A percentile compares a stretch with the other conserved stretches of the same genome.
These are phyloP conservation scores for Phialophora macrospora DNA, from an alignment of 2,329 filamentous ascomycete species.

Conservation along the genomic window DNA sequence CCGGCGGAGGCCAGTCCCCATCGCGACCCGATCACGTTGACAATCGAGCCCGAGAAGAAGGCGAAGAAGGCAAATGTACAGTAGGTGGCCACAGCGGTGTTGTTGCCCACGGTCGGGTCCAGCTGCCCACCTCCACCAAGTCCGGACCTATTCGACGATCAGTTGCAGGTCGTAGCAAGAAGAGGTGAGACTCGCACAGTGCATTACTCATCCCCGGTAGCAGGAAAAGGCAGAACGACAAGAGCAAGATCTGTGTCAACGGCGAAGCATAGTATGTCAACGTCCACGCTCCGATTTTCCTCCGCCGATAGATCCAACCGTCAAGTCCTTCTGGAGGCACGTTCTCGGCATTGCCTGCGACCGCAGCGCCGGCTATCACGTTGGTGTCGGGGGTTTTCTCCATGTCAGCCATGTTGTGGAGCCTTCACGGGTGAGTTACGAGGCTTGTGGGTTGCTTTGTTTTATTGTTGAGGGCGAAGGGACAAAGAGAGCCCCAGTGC, in stretches of 20 bases:
- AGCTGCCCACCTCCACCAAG: conserved; percentile 64
- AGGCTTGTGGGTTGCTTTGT: no score
- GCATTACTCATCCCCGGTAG: neutral
- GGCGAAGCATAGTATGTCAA: conserved; percentile 4
- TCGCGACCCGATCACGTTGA: conserved; percentile 47
- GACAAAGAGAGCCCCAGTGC: no score
- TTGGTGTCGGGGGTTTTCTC: no score
- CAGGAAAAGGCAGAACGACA: conserved; percentile 1
- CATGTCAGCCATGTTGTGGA: no score
- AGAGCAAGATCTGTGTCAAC: neutral
- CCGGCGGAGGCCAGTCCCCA: conserved; percentile 52
- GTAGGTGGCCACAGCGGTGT: conserved; percentile 45
- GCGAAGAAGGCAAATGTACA: conserved; percentile 70
- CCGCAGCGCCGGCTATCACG: no score
- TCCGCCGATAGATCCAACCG: neutral
- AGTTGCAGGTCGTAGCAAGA: neutral
- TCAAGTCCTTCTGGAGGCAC: no score
- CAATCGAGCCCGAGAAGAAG: conserved; percentile 63
- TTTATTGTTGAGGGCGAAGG: no score
- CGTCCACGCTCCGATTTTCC: neutral
- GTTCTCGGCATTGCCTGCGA: no score
- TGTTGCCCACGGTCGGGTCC: conserved; percentile 41
- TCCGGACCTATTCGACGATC: conserved; percentile 59
- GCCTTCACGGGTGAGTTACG: no score
- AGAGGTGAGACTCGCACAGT: neutral